Evolutionary conservation across 106 monocot species (phyloP), one percentile per base, ranked within the genome.

Genomic region (Dioscorea dumetorum): DNA sequence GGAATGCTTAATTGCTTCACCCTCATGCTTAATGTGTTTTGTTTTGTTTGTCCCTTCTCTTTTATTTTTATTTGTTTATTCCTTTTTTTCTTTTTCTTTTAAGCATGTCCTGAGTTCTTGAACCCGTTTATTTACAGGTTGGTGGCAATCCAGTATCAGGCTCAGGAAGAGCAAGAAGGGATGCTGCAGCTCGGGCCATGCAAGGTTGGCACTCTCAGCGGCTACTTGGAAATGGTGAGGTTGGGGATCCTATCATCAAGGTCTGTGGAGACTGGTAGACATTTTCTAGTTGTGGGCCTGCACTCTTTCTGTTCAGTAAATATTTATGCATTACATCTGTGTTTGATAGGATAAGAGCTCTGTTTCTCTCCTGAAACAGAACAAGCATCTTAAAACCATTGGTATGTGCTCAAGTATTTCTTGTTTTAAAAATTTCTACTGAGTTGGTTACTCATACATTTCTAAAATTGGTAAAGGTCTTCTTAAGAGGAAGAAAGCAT

Each of bases 401-500:
- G 73, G 88, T 91, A 77, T 34, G 69, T 70, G 54, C 58, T 68
- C 23, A 1, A 22, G 21, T 22, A 12, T 59, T 22, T 8, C 5
- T 59, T 28, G 28, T 0, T 59, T 20, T 3, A 8, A 52, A 32
- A 56, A 50, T 41, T 15, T 10, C 17, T 5, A 15, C 20, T 4
- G 68, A 14, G 49, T 8, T 28, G 22, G 22, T 41, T 59, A 59
- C 59, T 59, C 22, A 59, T 20, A 12, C 11, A 22, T 21, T 41
- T 48, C 8, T 68, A 21, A 48, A 50, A n/a, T 75, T 57, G 68
- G 20, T 82, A 57, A 76, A 91, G 95, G 85, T 82, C 17, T 76
- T 62, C 31, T 78, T 52, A 91, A 91, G 73, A 75, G 85, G 74
- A 91, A 91, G 72, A 91, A 88, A 74, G 10, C 72, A 33, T 71